Percentiles rank a stretch among this genome's conserved stretches.
phyloP scores from a whole-genome alignment of 108 stramenopile species.

The Pelagomonas calceolata region DNA sequence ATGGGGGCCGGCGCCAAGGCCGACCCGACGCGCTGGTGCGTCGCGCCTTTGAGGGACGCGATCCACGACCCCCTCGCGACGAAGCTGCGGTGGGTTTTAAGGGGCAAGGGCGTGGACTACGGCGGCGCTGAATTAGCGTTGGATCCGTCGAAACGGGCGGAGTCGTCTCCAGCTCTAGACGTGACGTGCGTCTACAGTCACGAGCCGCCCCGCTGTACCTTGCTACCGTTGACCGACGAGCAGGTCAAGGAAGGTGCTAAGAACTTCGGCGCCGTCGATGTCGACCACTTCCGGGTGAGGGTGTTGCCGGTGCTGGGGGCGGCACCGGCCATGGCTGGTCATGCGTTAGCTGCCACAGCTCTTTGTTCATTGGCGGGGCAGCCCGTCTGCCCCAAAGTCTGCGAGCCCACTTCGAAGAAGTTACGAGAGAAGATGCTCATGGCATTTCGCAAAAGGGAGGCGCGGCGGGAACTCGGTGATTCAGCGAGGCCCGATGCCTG shows the following conservation, averaged over 20 bases:
- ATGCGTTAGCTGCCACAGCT: slow-evolving; percentile 68
- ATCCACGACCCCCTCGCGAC: slow-evolving; percentile 74
- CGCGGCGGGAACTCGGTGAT: background rate
- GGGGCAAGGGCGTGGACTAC: background rate
- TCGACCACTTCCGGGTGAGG: slow-evolving; percentile 81
- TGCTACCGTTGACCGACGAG: slow-evolving; percentile 15
- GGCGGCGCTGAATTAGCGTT: background rate
- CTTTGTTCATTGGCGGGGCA: slow-evolving; percentile 82
- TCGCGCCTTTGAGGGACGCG: slow-evolving; percentile 69
- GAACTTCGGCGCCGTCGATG: slow-evolving; percentile 75
- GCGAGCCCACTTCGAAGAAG: slow-evolving; percentile 18
- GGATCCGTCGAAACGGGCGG: background rate
- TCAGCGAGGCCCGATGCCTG: background rate
- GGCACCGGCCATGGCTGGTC: slow-evolving; percentile 92
- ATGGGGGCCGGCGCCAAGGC: slow-evolving; percentile 94
- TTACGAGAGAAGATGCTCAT: slow-evolving; percentile 16
- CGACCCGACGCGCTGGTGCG: slow-evolving; percentile 84
- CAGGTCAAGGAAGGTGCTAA: slow-evolving; percentile 7
- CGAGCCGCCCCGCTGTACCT: slow-evolving; percentile 4
- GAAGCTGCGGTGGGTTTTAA: slow-evolving; percentile 66
- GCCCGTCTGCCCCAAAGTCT: slow-evolving; percentile 46
- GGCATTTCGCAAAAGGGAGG: background rate
- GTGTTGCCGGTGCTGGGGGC: slow-evolving; percentile 92
- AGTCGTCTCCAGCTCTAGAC: background rate
- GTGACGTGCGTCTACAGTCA: slow-evolving; percentile 13